A percentile compares a stretch with the other conserved stretches of the same genome.
Conservation (phyloP, 768 basidiomycete genomes). For the Tricholoma furcatifolium region DNA sequence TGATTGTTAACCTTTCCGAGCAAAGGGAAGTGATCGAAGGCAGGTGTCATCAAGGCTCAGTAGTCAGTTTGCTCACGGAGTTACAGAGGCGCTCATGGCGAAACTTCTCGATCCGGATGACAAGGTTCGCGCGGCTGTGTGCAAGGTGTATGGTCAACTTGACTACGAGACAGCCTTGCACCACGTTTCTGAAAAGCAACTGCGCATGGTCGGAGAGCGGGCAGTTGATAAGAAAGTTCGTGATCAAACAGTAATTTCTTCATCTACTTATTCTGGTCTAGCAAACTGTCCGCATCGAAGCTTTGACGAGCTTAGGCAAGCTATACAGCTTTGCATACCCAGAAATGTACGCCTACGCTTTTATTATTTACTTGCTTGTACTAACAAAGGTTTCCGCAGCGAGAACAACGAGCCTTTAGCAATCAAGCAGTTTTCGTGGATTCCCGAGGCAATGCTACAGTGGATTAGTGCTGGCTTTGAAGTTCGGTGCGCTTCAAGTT, state of each 20-base stretch:
- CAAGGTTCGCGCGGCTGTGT: constrained; percentile 82
- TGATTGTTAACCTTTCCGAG: constrained; percentile 69
- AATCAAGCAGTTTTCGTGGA: constrained; percentile 86
- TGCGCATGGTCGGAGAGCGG: constrained; percentile 67
- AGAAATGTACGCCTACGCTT: constrained; percentile 71
- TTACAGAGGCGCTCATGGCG: constrained; percentile 50
- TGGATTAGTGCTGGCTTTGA: constrained; percentile 52
- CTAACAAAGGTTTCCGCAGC: constrained; percentile 39
- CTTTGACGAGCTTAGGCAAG: constrained; percentile 72
- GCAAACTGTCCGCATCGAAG: constrained; percentile 68
- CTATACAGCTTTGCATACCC: constrained; percentile 81
- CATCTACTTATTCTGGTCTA: constrained; percentile 21
- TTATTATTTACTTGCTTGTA: background rate
- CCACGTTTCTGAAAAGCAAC: constrained; percentile 63
- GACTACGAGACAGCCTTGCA: constrained; percentile 92
- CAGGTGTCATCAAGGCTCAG: constrained; percentile 27
- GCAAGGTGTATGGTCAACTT: constrained; percentile 75
- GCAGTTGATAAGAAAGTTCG: constrained; percentile 84
- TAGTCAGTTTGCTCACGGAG: background rate
- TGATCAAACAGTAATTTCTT: background rate
- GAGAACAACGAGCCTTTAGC: constrained; percentile 78
- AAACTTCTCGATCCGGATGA: constrained; percentile 91
- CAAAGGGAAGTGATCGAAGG: constrained; percentile 71
- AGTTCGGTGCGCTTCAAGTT: constrained; percentile 45
- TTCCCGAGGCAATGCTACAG: constrained; percentile 72